Conservation (phyloP, 169 alveolate genomes). For the Plasmodium ovale region DNA sequence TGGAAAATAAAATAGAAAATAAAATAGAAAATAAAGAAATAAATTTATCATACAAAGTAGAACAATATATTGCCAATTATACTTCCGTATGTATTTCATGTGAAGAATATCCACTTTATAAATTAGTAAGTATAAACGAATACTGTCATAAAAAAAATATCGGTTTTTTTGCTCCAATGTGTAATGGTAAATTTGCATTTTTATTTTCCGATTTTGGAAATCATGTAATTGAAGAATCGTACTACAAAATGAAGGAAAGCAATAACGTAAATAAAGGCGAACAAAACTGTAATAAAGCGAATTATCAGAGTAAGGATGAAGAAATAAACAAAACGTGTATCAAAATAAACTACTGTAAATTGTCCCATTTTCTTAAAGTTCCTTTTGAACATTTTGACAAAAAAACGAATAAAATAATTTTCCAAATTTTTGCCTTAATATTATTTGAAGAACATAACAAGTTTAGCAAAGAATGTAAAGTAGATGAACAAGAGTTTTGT, state of each 20-base stretch:
- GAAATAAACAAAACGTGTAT: constrained; percentile 36
- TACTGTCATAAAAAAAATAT: constrained; percentile 74
- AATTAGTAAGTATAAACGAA: constrained; percentile 77
- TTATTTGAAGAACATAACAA: constrained; percentile 41
- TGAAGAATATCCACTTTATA: constrained; percentile 78
- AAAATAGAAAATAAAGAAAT: not conserved
- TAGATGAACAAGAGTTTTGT: constrained; percentile 26
- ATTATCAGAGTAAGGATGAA: not conserved
- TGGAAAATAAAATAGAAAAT: not conserved
- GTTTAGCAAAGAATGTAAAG: constrained; percentile 38
- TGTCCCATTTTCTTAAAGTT: constrained; percentile 75
- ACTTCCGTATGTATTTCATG: constrained; percentile 78
- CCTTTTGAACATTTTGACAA: constrained; percentile 42
- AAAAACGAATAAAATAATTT: constrained; percentile 61
- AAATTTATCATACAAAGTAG: not conserved
- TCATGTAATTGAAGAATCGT: constrained; percentile 80
- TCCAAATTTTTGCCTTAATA: constrained; percentile 76
- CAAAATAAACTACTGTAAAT: constrained; percentile 78
- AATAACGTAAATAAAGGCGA: not conserved
- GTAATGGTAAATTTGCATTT: constrained; percentile 80
- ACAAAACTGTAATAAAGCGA: not conserved
- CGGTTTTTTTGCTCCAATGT: constrained; percentile 80
- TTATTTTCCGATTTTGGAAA: constrained; percentile 80
- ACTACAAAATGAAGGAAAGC: constrained; percentile 28
- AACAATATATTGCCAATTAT: constrained; percentile 22